Conservation (phyloP, 345 rosid species). For the Syzygium jambos region DNA sequence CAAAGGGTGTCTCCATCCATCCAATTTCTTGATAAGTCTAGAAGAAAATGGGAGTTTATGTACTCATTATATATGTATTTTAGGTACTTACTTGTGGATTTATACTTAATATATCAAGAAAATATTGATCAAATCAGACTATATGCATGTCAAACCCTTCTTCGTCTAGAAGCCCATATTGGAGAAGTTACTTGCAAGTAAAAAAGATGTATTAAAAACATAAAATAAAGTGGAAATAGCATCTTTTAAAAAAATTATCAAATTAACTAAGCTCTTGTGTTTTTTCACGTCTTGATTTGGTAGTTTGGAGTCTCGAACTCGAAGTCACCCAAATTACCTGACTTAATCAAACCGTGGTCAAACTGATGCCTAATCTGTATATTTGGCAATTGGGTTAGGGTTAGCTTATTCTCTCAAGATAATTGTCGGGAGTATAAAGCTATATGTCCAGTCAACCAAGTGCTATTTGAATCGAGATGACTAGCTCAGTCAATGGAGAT, state of each 20-base stretch:
- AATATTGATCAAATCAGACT: background rate
- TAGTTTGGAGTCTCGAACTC: background rate
- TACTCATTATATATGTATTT: background rate
- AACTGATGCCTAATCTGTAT: background rate
- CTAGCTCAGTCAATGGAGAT: background rate
- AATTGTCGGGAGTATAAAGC: background rate
- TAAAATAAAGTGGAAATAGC: background rate
- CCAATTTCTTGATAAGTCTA: background rate
- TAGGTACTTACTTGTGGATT: background rate
- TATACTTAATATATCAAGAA: background rate
- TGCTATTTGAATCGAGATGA: background rate
- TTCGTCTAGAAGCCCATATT: background rate
- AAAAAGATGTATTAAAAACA: background rate
- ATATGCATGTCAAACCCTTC: background rate
- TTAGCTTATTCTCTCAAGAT: background rate
- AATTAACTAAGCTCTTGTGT: background rate
- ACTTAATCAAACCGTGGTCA: background rate
- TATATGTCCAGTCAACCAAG: background rate
- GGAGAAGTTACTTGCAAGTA: background rate
- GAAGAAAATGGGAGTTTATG: background rate
- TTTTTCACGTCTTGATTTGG: background rate
- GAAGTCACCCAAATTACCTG: background rate
- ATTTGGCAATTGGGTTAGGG: background rate
- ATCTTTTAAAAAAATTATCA: background rate
- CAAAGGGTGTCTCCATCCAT: background rate